Evolutionary conservation across 257 asterid species (phyloP), one percentile per base, ranked within the genome.

Genomic region (Penstemon newberryi): DNA sequence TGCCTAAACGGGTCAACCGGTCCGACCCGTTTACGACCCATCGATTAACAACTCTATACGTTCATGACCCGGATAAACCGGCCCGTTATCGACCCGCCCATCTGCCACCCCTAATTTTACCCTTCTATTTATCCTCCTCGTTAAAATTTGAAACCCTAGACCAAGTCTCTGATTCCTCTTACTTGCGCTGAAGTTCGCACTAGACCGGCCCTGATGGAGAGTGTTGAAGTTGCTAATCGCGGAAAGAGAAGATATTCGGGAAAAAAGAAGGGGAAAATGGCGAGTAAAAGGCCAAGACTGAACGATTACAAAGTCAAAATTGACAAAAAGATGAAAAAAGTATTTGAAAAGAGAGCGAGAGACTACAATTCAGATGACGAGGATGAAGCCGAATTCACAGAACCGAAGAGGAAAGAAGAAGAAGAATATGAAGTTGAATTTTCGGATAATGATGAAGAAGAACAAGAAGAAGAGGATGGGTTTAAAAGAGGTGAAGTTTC

Each of bases 321-420:
- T 36, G 94, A 84, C 50, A 65, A 66, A 12, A 87, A 63, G 72
- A 79, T 76, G 95, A 84, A 71, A 40, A 90, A 76, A 70, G 43
- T 85, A 77, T 83, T 78, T 53, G 84, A 81, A 80, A 94, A 76
- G 73, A 87, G 85, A 65, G 96, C 85, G 11, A 80, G 91, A 77
- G 91, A 89, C 50, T 90, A 93, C 77, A 83, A 93, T 76, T 93
- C 99, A 0, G 96, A 80, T 53, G 87, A 79, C 7, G 92, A 84
- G 4, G 95, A 69, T 5, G 67, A 40, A 9, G 44, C 66, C 42
- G 75, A 63, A 57, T 53, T 51, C n/a, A 58, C 44, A 56, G 43
- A 65, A 45, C 56, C 36, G 5, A 69, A 65, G 74, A 63, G 65
- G 36, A 75, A 12, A 1, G 65, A 73, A 3, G 79, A 70, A 3